Percentiles rank a stretch among this genome's conserved stretches.
phyloP scores from a whole-genome alignment of 2,329 filamentous ascomycete genomes.

The Diplodia intermedia region DNA sequence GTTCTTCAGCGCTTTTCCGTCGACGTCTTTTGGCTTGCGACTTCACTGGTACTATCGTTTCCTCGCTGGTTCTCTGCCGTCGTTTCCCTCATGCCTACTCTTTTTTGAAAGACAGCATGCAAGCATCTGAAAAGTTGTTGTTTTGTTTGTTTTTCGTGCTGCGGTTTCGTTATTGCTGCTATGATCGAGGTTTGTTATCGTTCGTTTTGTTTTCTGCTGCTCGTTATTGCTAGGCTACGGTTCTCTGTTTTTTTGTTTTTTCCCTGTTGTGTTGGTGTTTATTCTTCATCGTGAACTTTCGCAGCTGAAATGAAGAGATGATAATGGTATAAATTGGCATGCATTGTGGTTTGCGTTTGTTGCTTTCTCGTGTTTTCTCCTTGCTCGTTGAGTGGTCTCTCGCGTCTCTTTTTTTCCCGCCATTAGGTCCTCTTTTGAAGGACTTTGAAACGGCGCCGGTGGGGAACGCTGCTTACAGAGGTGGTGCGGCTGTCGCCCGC shows the following conservation, averaged over 20 bases:
- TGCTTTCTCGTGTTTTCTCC: background rate
- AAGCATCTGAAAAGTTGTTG: conserved; percentile 1
- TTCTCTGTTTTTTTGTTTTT: background rate
- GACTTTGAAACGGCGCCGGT: no score
- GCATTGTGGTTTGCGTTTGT: background rate
- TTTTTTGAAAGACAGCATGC: conserved; percentile 1
- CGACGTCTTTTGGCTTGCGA: background rate
- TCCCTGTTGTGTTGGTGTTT: background rate
- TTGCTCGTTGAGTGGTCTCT: background rate
- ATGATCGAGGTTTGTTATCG: background rate
- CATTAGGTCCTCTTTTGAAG: no score
- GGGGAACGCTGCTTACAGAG: no score
- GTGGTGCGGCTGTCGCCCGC: no score
- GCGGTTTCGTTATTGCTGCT: background rate
- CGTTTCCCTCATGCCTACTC: background rate
- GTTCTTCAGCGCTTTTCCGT: background rate
- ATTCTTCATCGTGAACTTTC: background rate
- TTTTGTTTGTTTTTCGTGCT: background rate
- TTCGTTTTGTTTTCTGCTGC: background rate
- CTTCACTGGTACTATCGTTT: background rate
- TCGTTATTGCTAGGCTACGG: background rate
- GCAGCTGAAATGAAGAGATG: conserved; percentile 20
- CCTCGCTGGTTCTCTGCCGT: background rate
- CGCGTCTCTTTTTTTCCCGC: no score
- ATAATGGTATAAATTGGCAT: conserved; percentile 20